Conservation (phyloP, 345 rosid species). For the Syzygium aromaticum region DNA sequence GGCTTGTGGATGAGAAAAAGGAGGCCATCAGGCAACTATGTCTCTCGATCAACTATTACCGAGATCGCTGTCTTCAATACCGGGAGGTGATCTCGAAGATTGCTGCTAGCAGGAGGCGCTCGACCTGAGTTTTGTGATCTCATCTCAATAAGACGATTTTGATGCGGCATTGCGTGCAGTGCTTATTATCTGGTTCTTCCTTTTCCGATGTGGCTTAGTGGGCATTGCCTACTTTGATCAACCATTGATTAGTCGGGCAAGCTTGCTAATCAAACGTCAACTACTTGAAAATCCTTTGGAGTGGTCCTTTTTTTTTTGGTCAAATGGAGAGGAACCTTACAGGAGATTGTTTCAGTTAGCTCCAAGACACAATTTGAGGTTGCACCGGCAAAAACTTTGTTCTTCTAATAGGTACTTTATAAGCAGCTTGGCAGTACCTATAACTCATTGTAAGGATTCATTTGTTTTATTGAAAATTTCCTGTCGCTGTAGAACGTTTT, state of each 20-base stretch:
- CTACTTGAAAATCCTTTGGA: background rate
- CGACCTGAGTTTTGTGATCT: background rate
- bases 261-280: background rate
- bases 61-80: conserved; percentile 13
- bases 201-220: background rate
- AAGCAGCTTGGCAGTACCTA: background rate
- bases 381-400: background rate
- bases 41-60: conserved; percentile 18
- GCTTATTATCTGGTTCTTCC: background rate
- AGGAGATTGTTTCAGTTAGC: background rate
- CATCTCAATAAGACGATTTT: background rate
- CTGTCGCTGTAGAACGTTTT: background rate
- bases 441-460: background rate
- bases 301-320: background rate
- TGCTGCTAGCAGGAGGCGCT: conserved; percentile 1
- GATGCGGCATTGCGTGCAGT: background rate
- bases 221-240: background rate
- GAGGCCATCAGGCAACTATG: conserved; percentile 74
- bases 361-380: background rate
- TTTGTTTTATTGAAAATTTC: background rate
- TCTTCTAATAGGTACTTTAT: background rate
- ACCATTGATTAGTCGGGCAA: background rate
- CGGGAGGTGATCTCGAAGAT: conserved; percentile 13
- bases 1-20: conserved; percentile 66
- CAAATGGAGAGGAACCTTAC: background rate